These are phyloP conservation scores for Gossypium mustelinum DNA, from an alignment of 345 rosid genomes.

Conservation along the genomic window DNA sequence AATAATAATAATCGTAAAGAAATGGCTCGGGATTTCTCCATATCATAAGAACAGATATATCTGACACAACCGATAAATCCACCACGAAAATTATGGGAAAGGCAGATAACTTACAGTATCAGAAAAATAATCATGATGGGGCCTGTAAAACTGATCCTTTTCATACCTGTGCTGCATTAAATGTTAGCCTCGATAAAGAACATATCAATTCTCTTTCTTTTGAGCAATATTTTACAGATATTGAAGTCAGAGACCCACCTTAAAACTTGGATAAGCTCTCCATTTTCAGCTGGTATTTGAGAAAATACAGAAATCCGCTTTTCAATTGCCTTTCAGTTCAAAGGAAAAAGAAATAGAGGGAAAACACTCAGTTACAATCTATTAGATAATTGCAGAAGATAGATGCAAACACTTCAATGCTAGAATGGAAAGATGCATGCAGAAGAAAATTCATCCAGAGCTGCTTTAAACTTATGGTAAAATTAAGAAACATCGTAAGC, in stretches of 20 bases:
- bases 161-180: constrained; percentile 90
- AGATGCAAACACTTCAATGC: background rate
- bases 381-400: background rate
- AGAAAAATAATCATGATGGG: constrained; percentile 91
- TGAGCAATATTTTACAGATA: constrained; percentile 13
- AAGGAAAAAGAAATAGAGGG: constrained; percentile 12
- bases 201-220: constrained; percentile 30
- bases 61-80: background rate
- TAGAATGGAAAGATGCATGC: background rate
- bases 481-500: background rate
- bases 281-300: constrained; percentile 89
- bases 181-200: constrained; percentile 53
- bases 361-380: background rate
- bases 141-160: constrained; percentile 77
- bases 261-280: constrained; percentile 90
- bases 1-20: background rate
- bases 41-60: background rate
- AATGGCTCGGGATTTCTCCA: background rate
- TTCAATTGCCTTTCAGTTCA: constrained; percentile 67
- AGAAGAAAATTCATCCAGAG: background rate
- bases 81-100: background rate
- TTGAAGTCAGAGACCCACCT: constrained; percentile 48
- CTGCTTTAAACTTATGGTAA: background rate
- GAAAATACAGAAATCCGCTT: constrained; percentile 86
- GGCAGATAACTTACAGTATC: constrained; percentile 61